These are phyloP conservation scores for Podaxis carcinomalis DNA, from an alignment of 768 basidiomycete species.

Conservation along the genomic window DNA sequence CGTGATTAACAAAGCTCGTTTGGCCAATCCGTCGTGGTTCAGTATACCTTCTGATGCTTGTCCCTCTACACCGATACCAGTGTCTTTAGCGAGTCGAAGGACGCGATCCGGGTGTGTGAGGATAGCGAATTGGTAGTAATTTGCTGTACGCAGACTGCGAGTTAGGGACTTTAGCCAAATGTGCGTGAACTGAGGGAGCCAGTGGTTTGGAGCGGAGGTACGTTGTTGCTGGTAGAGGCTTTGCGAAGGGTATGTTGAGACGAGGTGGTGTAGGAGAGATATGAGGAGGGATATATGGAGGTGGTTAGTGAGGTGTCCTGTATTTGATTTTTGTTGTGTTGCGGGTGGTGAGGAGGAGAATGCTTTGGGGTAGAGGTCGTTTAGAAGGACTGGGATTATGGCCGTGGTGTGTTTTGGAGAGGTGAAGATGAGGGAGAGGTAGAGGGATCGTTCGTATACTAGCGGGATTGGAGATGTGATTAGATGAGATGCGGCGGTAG, in stretches of 20 bases:
- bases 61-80: neutral
- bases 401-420: constrained; percentile 58
- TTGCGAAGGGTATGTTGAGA: constrained; percentile 63
- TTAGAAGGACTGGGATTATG: constrained; percentile 57
- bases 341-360: neutral
- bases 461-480: neutral
- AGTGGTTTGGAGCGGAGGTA: constrained; percentile 32
- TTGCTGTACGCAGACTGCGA: constrained; percentile 44
- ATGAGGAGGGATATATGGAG: constrained; percentile 31
- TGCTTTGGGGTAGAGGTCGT: constrained; percentile 36
- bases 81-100: constrained; percentile 16
- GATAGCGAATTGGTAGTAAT: constrained; percentile 49
- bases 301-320: constrained; percentile 17
- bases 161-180: constrained; percentile 54
- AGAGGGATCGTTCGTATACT: constrained; percentile 77
- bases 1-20: constrained; percentile 39
- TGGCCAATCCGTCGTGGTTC: constrained; percentile 18
- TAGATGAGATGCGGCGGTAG: neutral
- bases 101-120: constrained; percentile 32
- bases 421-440: constrained; percentile 58
- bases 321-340: neutral
- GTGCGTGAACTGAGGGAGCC: constrained; percentile 34
- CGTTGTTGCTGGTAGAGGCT: constrained; percentile 45
- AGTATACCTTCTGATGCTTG: neutral
- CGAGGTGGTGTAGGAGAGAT: constrained; percentile 55